Percentiles rank a stretch among this genome's conserved stretches.
These are phyloP conservation scores for Coemansia sp. DNA, from an alignment of 192 early-diverging fungal species.

Conservation along the genomic window DNA sequence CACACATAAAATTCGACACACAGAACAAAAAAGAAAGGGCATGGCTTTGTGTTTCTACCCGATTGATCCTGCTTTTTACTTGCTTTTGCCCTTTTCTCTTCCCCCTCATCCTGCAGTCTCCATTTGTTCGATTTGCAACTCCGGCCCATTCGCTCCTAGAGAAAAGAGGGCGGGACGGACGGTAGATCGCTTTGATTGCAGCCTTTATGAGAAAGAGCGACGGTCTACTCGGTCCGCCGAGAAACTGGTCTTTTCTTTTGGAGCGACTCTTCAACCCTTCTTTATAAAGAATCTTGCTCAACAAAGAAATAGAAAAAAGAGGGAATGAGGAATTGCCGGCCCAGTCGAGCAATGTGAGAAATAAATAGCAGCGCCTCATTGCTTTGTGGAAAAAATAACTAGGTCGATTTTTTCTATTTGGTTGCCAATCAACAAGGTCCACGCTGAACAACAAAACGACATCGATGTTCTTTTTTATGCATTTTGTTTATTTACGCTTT, in stretches of 20 bases:
- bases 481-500: no score
- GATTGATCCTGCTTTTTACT: neutral
- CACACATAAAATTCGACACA: no score
- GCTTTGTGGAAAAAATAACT: neutral
- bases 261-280: neutral
- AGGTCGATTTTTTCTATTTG: neutral
- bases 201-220: neutral
- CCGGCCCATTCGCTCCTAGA: neutral
- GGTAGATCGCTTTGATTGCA: neutral
- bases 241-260: neutral
- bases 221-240: neutral
- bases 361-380: neutral
- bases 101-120: neutral
- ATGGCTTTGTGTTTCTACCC: neutral
- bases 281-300: neutral
- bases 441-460: no score
- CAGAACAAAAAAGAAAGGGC: no score
- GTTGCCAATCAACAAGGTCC: no score
- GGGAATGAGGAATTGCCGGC: no score
- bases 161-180: neutral
- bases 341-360: neutral
- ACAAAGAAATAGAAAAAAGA: neutral
- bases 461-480: no score
- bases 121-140: slow-evolving; percentile 1
- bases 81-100: neutral